These are phyloP conservation scores for Termitomyces sp. DNA, from an alignment of 768 basidiomycete species.

Conservation along the genomic window DNA sequence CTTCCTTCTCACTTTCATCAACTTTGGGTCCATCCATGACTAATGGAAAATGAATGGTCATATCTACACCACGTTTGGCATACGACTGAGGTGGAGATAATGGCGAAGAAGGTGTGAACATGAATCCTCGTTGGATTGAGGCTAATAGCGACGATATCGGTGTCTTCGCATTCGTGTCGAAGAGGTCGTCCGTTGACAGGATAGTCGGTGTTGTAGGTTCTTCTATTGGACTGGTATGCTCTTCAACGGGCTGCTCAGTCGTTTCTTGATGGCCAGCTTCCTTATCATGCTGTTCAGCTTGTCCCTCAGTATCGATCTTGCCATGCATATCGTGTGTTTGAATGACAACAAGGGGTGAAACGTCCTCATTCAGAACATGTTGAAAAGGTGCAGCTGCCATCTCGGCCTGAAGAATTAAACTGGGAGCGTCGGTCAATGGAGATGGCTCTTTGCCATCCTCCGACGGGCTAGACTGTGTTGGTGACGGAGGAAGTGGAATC, in stretches of 20 bases:
- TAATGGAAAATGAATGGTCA: slow-evolving; percentile 15
- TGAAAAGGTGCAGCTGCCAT: neutral
- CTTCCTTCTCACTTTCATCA: slow-evolving; percentile 5
- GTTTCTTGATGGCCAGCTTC: neutral
- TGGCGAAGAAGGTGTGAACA: slow-evolving; percentile 59
- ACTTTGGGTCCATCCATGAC: neutral
- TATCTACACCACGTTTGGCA: slow-evolving; percentile 8
- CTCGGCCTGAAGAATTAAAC: neutral
- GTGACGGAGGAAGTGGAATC: slow-evolving; percentile 33
- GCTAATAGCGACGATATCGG: slow-evolving; percentile 62
- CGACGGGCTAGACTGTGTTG: slow-evolving; percentile 12
- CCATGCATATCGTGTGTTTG: neutral
- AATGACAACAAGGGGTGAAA: neutral
- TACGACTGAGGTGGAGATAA: slow-evolving; percentile 54
- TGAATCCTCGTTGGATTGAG: slow-evolving; percentile 64
- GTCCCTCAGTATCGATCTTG: neutral
- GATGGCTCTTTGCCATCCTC: neutral
- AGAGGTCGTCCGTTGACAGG: neutral
- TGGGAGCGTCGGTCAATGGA: neutral
- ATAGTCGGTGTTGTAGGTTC: slow-evolving; percentile 7
- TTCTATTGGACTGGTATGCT: neutral
- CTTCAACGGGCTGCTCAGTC: neutral
- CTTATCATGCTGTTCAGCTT: neutral
- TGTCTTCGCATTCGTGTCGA: slow-evolving; percentile 31
- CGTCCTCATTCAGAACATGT: neutral